phyloP scores from a whole-genome alignment of 2,329 filamentous ascomycete species.

The Sarocladium strictum region DNA sequence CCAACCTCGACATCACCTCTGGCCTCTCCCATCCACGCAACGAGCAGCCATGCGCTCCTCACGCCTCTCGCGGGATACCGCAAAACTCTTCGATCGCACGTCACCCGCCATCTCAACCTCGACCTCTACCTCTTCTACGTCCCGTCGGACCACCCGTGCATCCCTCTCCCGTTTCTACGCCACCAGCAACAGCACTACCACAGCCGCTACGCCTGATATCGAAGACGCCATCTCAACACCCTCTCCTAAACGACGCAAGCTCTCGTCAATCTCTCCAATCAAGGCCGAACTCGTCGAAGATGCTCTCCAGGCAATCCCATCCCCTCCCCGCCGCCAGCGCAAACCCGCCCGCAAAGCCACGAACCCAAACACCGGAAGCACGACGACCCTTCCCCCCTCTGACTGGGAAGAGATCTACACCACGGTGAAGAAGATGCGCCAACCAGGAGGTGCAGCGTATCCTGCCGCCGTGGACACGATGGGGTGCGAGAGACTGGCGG shows the following conservation, averaged over 20 bases:
- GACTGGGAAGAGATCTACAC: slow-evolving; percentile 83
- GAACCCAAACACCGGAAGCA: slow-evolving; percentile 33
- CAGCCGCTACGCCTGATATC: slow-evolving; percentile 38
- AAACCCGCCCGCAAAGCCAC: slow-evolving; percentile 41
- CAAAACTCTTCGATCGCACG: slow-evolving; percentile 43
- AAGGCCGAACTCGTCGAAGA: slow-evolving; percentile 35
- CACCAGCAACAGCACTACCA: slow-evolving; percentile 17
- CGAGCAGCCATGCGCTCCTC: slow-evolving; percentile 46
- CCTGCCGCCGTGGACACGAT: slow-evolving; percentile 28
- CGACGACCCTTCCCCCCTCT: slow-evolving; percentile 52
- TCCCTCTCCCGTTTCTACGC: slow-evolving; percentile 41
- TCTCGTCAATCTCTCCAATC: slow-evolving; percentile 14
- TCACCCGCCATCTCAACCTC: slow-evolving; percentile 13
- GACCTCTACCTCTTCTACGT: slow-evolving; percentile 22
- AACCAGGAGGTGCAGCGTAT: slow-evolving; percentile 46
- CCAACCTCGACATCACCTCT: neutral
- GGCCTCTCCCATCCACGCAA: neutral
- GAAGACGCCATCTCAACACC: slow-evolving; percentile 44
- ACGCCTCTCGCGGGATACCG: slow-evolving; percentile 50
- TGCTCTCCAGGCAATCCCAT: slow-evolving; percentile 18
- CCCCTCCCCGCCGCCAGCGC: slow-evolving; percentile 25
- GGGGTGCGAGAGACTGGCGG: slow-evolving; percentile 5
- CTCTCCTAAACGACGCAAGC: slow-evolving; percentile 15
- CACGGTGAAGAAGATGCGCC: slow-evolving; percentile 70
- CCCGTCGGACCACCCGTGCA: slow-evolving; percentile 43